A percentile compares a stretch with the other conserved stretches of the same genome.
phyloP scores from a whole-genome alignment of 139 green algal species.

The Coelastrella sp. region DNA sequence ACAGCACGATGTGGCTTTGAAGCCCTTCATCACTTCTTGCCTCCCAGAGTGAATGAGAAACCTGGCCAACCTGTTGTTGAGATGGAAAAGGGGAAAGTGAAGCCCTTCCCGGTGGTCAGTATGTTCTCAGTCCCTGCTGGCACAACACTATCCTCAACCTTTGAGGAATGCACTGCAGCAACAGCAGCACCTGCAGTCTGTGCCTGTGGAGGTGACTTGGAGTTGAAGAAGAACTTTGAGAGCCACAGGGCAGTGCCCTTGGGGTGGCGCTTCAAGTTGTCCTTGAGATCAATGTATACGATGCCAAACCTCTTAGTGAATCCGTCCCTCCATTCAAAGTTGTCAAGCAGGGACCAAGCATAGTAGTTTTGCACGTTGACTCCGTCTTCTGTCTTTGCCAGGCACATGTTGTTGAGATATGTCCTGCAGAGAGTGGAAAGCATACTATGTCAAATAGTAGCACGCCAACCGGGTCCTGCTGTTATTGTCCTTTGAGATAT shows the following conservation, averaged over 20 bases:
- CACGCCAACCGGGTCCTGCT: no score
- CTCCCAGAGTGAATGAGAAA: neutral
- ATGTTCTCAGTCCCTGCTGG: neutral
- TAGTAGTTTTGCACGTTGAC: slow-evolving; percentile 48
- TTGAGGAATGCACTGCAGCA: neutral
- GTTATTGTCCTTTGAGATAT: no score
- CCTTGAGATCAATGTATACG: slow-evolving; percentile 40
- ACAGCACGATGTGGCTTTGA: neutral
- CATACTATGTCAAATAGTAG: no score
- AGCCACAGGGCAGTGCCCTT: slow-evolving; percentile 40
- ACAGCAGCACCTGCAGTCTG: neutral
- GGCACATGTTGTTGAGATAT: slow-evolving; percentile 47
- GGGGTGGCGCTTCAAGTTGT: slow-evolving; percentile 41
- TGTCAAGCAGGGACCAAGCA: slow-evolving; percentile 28
- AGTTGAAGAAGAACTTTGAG: slow-evolving; percentile 44
- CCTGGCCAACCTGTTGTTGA: neutral
- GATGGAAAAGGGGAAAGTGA: neutral
- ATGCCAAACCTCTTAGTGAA: slow-evolving; percentile 45
- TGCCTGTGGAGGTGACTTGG: neutral
- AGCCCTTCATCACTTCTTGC: neutral
- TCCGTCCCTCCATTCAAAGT: slow-evolving; percentile 41
- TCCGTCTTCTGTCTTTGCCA: slow-evolving; percentile 29
- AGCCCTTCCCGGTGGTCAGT: neutral
- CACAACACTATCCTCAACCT: neutral
- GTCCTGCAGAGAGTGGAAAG: neutral